Evolutionary conservation across 1,139 yeast species (phyloP).

Genomic region (Martiniozyma asiatica): DNA sequence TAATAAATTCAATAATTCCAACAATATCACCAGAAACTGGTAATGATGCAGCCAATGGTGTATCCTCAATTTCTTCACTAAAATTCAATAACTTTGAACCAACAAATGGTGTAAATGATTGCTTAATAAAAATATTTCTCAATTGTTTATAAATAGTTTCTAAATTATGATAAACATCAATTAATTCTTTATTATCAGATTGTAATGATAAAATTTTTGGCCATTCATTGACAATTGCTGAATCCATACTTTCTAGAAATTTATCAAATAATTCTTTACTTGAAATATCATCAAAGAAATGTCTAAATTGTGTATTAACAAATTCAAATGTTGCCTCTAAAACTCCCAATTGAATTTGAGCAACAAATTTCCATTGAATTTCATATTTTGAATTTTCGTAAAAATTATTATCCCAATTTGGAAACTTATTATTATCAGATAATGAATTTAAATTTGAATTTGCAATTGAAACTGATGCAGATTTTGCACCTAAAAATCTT

Average conservation of each 20-base stretch:
- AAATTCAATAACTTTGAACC: conserved; percentile 14
- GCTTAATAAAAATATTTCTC: conserved; percentile 64
- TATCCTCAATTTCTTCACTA: conserved; percentile 13
- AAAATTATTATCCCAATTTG: conserved; percentile 38
- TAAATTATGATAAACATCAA: conserved; percentile 7
- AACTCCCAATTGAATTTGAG: conserved; percentile 71
- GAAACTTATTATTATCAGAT: conserved; percentile 22
- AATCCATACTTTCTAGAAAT: conserved; percentile 56
- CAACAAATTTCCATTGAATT: conserved; percentile 43
- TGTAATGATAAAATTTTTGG: conserved; percentile 31
- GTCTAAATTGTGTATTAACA: conserved; percentile 61
- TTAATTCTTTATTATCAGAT: conserved; percentile 14
- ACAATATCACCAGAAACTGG: conserved; percentile 24
- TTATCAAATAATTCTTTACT: conserved; percentile 55
- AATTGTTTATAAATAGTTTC: conserved; percentile 47
- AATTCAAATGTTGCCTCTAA: conserved; percentile 66
- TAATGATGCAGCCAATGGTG: conserved; percentile 18
- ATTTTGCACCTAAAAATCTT: conserved; percentile 46
- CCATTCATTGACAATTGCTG: conserved; percentile 63
- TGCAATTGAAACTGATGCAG: conserved; percentile 42
- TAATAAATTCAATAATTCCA: conserved; percentile 46
- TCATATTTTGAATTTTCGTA: conserved; percentile 13
- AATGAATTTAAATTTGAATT: conserved; percentile 24
- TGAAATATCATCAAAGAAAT: conserved; percentile 57
- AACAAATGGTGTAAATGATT: conserved; percentile 62